These are phyloP conservation scores for Pseudomonodictys pantanalensis DNA, from an alignment of 495 filamentous ascomycete species.

Conservation along the genomic window DNA sequence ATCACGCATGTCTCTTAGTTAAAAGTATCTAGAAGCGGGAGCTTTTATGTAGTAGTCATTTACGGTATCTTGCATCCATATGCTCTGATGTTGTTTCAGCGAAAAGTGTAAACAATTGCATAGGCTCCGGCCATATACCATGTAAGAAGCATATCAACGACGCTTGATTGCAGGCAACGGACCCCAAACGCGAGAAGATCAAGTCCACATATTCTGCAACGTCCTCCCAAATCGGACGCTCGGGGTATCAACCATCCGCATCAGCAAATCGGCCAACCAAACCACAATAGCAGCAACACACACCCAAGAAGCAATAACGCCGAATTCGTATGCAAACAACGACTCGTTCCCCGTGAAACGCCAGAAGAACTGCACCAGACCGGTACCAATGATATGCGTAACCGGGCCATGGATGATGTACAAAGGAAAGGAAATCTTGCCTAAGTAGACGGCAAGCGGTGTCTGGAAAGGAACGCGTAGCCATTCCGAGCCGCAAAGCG, in stretches of 20 bases:
- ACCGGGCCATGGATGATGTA: slow-evolving; percentile 56
- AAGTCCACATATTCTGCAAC: slow-evolving; percentile 46
- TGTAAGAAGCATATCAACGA: too few species aligned
- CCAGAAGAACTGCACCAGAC: slow-evolving; percentile 50
- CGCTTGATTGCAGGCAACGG: neutral
- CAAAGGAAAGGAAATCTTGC: slow-evolving; percentile 51
- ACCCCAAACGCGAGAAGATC: neutral
- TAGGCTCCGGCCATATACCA: too few species aligned
- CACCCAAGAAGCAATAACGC: slow-evolving; percentile 51
- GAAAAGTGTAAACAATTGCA: too few species aligned
- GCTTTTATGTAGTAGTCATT: too few species aligned
- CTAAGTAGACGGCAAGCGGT: slow-evolving; percentile 45
- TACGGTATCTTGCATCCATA: too few species aligned
- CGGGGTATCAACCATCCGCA: slow-evolving; percentile 56
- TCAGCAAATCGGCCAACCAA: slow-evolving; percentile 59
- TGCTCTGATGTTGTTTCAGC: too few species aligned
- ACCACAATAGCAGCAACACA: slow-evolving; percentile 47
- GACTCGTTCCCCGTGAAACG: slow-evolving; percentile 52
- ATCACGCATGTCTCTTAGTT: too few species aligned
- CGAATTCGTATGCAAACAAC: slow-evolving; percentile 50
- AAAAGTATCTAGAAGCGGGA: too few species aligned
- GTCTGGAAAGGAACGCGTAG: slow-evolving; percentile 22
- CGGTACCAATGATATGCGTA: slow-evolving; percentile 46
- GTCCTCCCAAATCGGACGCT: slow-evolving; percentile 56
- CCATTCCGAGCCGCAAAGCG: neutral